Percentiles rank a stretch among this genome's conserved stretches.
phyloP scores from a whole-genome alignment of 192 early-diverging fungal genomes.

The Coemansia sp. region DNA sequence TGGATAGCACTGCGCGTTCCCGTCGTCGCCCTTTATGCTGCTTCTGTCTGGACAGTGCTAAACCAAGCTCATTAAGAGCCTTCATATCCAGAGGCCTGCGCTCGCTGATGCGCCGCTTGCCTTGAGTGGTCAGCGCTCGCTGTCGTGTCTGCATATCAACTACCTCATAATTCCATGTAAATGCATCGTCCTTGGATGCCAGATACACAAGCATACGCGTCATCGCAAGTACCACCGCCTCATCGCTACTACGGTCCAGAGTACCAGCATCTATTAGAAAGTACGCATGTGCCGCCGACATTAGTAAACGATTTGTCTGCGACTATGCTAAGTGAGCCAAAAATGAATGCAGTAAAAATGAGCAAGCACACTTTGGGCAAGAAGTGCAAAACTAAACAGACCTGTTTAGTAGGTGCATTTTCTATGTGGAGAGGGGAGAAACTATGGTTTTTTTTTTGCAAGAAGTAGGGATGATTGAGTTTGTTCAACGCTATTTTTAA shows the following conservation, averaged over 20 bases:
- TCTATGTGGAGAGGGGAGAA: neutral
- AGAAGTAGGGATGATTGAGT: no score
- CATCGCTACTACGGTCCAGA: neutral
- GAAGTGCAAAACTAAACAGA: neutral
- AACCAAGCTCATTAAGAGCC: constrained; percentile 8
- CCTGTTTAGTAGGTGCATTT: neutral
- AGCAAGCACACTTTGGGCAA: neutral
- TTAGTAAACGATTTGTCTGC: neutral
- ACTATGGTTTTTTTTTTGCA: no score
- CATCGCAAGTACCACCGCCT: constrained; percentile 8
- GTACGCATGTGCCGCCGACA: constrained; percentile 42
- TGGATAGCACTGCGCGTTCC: constrained; percentile 14
- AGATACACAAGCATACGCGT: constrained; percentile 43
- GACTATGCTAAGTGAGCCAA: neutral
- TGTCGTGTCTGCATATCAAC: constrained; percentile 21
- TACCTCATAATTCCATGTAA: constrained; percentile 52
- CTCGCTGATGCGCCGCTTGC: constrained; percentile 20
- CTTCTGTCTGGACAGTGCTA: constrained; percentile 5
- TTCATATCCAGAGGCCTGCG: constrained; percentile 18
- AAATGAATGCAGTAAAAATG: constrained; percentile 3
- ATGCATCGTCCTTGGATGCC: constrained; percentile 20
- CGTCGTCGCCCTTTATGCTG: neutral
- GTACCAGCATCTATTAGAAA: constrained; percentile 45
- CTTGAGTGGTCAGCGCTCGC: constrained; percentile 12
- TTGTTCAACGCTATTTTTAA: no score